Evolutionary conservation across 2,329 filamentous ascomycete genomes (phyloP).

Genomic region (Pleomassaria siparia): DNA sequence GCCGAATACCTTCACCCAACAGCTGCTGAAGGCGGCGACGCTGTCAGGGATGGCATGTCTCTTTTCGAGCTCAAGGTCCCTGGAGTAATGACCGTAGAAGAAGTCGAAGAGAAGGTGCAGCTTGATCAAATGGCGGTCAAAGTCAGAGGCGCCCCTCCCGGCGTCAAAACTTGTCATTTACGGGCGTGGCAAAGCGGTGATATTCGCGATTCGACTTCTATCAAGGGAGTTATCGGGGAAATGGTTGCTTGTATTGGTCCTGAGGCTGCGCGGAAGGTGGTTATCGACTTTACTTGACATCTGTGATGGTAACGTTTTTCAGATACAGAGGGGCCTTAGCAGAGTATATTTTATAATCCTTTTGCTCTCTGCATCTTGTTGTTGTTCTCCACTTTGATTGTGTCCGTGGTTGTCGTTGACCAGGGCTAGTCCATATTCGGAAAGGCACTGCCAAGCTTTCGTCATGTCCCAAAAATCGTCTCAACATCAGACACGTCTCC

Average conservation of each 20-base stretch:
- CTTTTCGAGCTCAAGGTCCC: conserved; percentile 68
- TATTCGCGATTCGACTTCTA: conserved; percentile 51
- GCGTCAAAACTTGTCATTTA: conserved; percentile 50
- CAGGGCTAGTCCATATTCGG: background rate
- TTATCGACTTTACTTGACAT: conserved; percentile 57
- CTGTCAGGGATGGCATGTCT: conserved; percentile 41
- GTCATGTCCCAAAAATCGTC: background rate
- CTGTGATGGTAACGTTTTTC: background rate
- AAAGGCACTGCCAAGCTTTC: background rate
- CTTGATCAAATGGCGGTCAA: conserved; percentile 62
- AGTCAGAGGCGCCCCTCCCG: conserved; percentile 42
- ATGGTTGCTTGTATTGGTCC: conserved; percentile 66
- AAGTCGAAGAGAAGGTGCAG: conserved; percentile 56
- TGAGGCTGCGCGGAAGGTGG: conserved; percentile 58
- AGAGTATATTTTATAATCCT: no score
- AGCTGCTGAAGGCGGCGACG: conserved; percentile 36
- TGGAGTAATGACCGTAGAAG: conserved; percentile 60
- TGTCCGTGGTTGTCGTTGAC: no score
- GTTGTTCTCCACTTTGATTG: no score
- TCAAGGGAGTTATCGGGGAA: conserved; percentile 68
- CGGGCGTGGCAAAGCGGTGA: conserved; percentile 60
- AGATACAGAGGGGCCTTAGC: no score
- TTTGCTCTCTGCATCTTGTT: no score
- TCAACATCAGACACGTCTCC: background rate
- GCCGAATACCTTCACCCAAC: conserved; percentile 28